These are phyloP conservation scores for Microcyclosporella mali DNA, from an alignment of 2,329 filamentous ascomycete species.

Conservation along the genomic window DNA sequence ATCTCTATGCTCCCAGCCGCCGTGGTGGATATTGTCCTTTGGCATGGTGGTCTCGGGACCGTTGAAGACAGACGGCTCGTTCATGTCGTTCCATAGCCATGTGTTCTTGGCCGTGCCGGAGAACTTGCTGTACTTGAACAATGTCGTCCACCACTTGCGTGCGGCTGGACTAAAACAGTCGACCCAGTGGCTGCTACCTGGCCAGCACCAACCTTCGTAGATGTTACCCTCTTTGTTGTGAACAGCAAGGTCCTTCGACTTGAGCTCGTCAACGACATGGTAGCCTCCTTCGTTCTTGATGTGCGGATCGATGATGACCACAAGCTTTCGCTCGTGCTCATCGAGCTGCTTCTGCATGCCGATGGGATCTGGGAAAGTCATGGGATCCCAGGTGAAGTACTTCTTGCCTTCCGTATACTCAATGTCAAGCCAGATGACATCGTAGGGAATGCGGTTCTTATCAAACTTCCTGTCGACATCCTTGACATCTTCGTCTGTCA, in stretches of 20 bases:
- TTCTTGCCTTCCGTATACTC: slow-evolving; percentile 96
- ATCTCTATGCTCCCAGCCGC: slow-evolving; percentile 92
- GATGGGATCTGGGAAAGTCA: slow-evolving; percentile 79
- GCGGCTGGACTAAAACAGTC: slow-evolving; percentile 94
- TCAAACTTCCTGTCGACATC: slow-evolving; percentile 96
- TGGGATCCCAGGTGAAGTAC: slow-evolving; percentile 94
- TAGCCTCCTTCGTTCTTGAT: slow-evolving; percentile 90
- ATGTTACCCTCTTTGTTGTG: slow-evolving; percentile 83
- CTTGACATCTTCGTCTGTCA: slow-evolving; percentile 92
- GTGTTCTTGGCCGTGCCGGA: slow-evolving; percentile 80
- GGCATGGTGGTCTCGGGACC: slow-evolving; percentile 98
- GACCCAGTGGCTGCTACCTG: slow-evolving; percentile 91
- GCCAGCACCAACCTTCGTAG: slow-evolving; percentile 99
- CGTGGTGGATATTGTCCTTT: slow-evolving; percentile 91
- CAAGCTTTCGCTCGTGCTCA: slow-evolving; percentile 78
- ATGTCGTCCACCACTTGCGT: slow-evolving; percentile 79
- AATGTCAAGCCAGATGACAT: slow-evolving; percentile 98
- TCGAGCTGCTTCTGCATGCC: slow-evolving; percentile 86
- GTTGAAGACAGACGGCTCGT: slow-evolving; percentile 97
- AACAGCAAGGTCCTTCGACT: slow-evolving; percentile 73
- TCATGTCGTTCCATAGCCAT: slow-evolving; percentile 99
- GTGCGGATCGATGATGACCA: slow-evolving; percentile 92
- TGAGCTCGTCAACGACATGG: slow-evolving; percentile 69
- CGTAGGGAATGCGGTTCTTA: slow-evolving; percentile 90
- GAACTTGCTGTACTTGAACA: slow-evolving; percentile 86